Conservation (phyloP, 2,329 filamentous ascomycete species). For the Orbilia brochopaga region DNA sequence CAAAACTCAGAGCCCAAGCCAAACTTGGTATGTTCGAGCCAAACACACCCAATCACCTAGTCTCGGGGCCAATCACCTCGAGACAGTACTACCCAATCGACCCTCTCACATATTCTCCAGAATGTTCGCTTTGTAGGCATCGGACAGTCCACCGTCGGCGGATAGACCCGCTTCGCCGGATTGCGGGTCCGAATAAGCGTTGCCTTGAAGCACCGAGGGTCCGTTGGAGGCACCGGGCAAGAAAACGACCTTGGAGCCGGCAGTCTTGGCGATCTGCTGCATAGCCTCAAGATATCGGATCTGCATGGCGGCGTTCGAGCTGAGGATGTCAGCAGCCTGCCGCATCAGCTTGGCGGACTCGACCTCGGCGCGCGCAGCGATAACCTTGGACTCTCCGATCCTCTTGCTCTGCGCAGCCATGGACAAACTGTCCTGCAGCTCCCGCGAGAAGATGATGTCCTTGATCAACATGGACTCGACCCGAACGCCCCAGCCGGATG, state of each 20-base stretch:
- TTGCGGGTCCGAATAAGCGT: conserved; percentile 4
- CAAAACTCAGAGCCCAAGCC: no score
- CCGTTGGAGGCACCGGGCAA: conserved; percentile 67
- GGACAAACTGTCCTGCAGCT: conserved; percentile 92
- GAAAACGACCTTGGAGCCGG: conserved; percentile 87
- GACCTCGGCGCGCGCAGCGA: conserved; percentile 94
- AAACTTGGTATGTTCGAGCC: no score
- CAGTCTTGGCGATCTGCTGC: conserved; percentile 96
- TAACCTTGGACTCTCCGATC: conserved; percentile 97
- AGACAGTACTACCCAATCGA: no score
- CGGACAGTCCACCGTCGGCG: conserved; percentile 22
- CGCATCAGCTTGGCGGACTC: conserved; percentile 93
- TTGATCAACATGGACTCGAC: conserved; percentile 99
- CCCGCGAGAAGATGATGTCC: conserved; percentile 95
- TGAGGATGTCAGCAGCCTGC: conserved; percentile 91
- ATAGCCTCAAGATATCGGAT: conserved; percentile 97
- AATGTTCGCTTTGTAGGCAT: conserved; percentile 31
- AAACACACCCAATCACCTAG: no score
- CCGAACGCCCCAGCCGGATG: conserved; percentile 88
- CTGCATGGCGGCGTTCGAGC: conserved; percentile 93
- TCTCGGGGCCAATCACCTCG: no score
- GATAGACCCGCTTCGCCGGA: conserved; percentile 9
- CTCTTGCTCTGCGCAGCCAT: conserved; percentile 99
- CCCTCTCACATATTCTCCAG: conserved; percentile 46
- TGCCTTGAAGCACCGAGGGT: conserved; percentile 34